Evolutionary conservation across 805 yeast species (phyloP), one percentile per base, ranked within the genome.

Genomic region (Saccharomycopsis fodiens): DNA sequence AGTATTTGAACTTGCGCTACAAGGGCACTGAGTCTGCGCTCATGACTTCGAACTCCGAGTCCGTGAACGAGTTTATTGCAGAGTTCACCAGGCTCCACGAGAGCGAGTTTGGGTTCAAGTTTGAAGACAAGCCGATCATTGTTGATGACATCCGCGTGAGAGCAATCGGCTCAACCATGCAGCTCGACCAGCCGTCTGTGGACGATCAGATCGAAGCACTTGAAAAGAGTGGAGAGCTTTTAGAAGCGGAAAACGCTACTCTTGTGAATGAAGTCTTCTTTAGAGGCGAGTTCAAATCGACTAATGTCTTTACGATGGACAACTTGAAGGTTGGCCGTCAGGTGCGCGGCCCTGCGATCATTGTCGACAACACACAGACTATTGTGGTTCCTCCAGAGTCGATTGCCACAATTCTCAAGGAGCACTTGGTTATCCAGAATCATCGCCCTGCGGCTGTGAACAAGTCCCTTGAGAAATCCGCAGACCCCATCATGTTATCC

Each of bases 11-110:
- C 58, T 66, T 88, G 70, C 72, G 94, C 57, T 89, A 85, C 58
- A 77, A 77, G 51, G 96, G 96, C 6, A 82, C 95, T n/a, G 96
- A 89, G 57, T 83, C 96, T 2, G 80, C 83, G 35, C 64, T 89
- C 51, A 82, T 88, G 84, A 76, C 84, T n/a, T 49, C 55, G 3
- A 61, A 57, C 17, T 39, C 45, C 15, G 44, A 50, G 42, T 44
- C 41, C 19, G 53, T 60, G 48, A n/a, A 29, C 23, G 64, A 67
- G 22, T 75, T 72, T 54, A 56, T 60, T 15, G 58, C 63, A 31
- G 67, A 68, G 41, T 85, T 82, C 59, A 62, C 70, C 38, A 66
- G 68, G 12, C 63, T 69, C 45, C 94, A 85, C 57, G 66, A 72
- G 52, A 69, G 77, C 48, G 93, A 85, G 59, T 85, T 84, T 62